phyloP scores from a whole-genome alignment of 805 yeast species.

The Wickerhamiella australiensis region DNA sequence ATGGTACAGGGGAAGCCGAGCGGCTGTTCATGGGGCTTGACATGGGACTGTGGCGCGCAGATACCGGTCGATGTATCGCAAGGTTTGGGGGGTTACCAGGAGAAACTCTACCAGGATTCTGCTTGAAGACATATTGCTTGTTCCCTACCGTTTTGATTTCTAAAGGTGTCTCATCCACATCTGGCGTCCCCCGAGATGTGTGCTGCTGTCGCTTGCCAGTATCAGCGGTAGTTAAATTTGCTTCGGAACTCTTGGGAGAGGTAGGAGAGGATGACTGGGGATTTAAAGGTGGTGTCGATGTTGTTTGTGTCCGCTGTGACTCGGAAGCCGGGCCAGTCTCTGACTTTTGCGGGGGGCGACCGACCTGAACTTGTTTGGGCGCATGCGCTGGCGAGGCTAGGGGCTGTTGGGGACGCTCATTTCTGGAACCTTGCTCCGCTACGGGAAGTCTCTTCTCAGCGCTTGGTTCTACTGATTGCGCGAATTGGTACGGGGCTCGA shows the following conservation, averaged over 20 bases:
- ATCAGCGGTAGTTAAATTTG: neutral
- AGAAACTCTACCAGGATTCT: neutral
- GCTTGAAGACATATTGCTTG: constrained; percentile 6
- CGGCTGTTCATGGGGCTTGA: neutral
- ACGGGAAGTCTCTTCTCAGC: neutral
- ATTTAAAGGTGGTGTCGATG: too few species aligned
- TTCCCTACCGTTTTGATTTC: constrained; percentile 6
- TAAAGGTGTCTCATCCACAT: neutral
- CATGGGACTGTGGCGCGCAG: neutral
- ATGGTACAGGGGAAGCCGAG: neutral
- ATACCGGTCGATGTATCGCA: neutral
- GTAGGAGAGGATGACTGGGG: too few species aligned
- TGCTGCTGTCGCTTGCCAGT: neutral
- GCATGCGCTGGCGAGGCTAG: too few species aligned
- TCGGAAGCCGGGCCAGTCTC: too few species aligned
- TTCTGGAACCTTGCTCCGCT: neutral
- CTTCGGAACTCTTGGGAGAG: neutral
- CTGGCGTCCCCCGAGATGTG: neutral
- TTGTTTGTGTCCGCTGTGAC: too few species aligned
- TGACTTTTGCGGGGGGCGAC: too few species aligned
- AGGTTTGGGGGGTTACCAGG: neutral
- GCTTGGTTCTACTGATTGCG: neutral
- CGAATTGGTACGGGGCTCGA: too few species aligned
- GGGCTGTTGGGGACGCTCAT: too few species aligned
- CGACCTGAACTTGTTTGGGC: too few species aligned